Conservation (phyloP, 2,329 filamentous ascomycete genomes). For the Fusarium aywerte region DNA sequence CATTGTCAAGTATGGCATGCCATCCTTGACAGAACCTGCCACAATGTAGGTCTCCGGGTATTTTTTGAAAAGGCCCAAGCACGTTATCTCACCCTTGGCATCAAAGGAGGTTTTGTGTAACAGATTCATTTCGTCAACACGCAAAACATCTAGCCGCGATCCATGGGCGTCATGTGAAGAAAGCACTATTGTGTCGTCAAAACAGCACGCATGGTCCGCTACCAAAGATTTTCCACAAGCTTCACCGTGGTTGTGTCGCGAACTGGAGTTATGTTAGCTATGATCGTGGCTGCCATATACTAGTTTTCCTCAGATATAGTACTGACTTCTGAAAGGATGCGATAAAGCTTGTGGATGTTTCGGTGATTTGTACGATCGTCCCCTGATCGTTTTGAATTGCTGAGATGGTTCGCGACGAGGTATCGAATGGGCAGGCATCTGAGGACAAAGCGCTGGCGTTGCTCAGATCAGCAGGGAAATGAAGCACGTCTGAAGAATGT, state of each 20-base stretch:
- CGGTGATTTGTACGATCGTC: slow-evolving; percentile 65
- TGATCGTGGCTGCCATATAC: background rate
- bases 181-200: slow-evolving; percentile 54
- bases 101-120: slow-evolving; percentile 48
- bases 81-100: slow-evolving; percentile 61
- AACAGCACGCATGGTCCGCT: slow-evolving; percentile 58
- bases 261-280: slow-evolving; percentile 39
- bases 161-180: slow-evolving; percentile 52
- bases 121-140: slow-evolving; percentile 50
- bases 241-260: slow-evolving; percentile 50
- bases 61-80: slow-evolving; percentile 53
- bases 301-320: background rate
- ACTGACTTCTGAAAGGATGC: slow-evolving; percentile 49
- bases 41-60: slow-evolving; percentile 46
- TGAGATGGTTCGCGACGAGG: slow-evolving; percentile 63
- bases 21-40: slow-evolving; percentile 51
- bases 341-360: slow-evolving; percentile 56
- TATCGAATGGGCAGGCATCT: slow-evolving; percentile 60
- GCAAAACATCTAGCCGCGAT: slow-evolving; percentile 56
- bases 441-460: slow-evolving; percentile 57
- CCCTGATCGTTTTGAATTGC: slow-evolving; percentile 52
- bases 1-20: slow-evolving; percentile 50
- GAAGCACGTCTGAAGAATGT: slow-evolving; percentile 59
- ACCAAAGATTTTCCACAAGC: slow-evolving; percentile 45
- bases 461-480: slow-evolving; percentile 60